A percentile compares a stretch with the other conserved stretches of the same genome.
Conservation (phyloP, 805 yeast genomes). For the Barnettozyma sp. region DNA sequence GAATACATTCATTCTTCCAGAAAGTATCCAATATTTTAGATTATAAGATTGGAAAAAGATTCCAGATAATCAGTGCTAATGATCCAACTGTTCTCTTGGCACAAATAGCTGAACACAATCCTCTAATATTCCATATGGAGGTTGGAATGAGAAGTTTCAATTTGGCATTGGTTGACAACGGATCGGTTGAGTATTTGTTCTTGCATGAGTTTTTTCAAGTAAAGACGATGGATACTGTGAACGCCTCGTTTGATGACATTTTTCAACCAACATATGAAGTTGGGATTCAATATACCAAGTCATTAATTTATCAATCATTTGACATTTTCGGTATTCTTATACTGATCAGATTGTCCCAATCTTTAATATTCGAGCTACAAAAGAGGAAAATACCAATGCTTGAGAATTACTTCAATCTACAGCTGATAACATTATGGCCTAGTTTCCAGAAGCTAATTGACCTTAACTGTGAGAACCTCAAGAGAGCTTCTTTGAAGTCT, state of each 20-base stretch:
- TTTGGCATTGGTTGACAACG: conserved; percentile 68
- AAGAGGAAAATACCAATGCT: conserved; percentile 62
- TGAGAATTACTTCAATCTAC: conserved; percentile 62
- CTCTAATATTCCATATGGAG: conserved; percentile 62
- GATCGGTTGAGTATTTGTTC: conserved; percentile 69
- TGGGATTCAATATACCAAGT: conserved; percentile 44
- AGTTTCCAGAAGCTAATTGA: conserved; percentile 72
- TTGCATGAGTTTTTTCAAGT: conserved; percentile 62
- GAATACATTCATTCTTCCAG: conserved; percentile 15
- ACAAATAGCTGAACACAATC: conserved; percentile 76
- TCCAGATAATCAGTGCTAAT: conserved; percentile 46
- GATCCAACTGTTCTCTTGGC: conserved; percentile 68
- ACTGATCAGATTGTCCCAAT: conserved; percentile 64
- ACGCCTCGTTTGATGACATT: conserved; percentile 40
- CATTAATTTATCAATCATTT: conserved; percentile 33
- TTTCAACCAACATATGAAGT: conserved; percentile 47
- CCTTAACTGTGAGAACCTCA: conserved; percentile 63
- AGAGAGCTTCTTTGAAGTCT: conserved; percentile 35
- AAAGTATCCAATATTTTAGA: conserved; percentile 21
- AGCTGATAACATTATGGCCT: conserved; percentile 77
- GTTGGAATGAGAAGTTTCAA: conserved; percentile 66
- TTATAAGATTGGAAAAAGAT: conserved; percentile 38
- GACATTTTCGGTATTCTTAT: conserved; percentile 78
- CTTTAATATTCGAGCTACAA: conserved; percentile 57
- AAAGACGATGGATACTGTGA: conserved; percentile 30